phyloP scores from a whole-genome alignment of 1,139 yeast species.

The Debaryomyces sp. region DNA sequence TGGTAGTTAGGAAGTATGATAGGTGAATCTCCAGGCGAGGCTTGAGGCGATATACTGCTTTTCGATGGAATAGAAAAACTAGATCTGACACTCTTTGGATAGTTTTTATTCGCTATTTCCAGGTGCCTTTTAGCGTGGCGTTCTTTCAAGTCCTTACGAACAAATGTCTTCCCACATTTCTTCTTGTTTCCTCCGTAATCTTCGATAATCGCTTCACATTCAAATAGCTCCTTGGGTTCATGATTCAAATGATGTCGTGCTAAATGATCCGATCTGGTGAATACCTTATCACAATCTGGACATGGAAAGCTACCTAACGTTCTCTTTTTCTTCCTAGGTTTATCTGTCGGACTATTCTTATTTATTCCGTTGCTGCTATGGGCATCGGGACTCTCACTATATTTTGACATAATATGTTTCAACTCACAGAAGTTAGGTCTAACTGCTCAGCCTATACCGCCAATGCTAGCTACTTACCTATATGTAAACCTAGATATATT shows the following conservation, averaged over 20 bases:
- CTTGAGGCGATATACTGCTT: conserved; percentile 13
- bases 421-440: background rate
- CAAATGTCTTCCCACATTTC: conserved; percentile 38
- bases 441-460: background rate
- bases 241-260: conserved; percentile 48
- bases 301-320: conserved; percentile 14
- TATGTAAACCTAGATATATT: background rate
- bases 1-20: conserved; percentile 1
- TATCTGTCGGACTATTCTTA: background rate
- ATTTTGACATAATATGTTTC: conserved; percentile 2
- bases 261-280: conserved; percentile 45
- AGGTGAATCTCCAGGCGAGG: conserved; percentile 11
- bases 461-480: background rate
- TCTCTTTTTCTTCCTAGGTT: conserved; percentile 13
- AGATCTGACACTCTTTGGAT: background rate
- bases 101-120: background rate
- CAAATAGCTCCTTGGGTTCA: conserved; percentile 31
- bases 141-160: conserved; percentile 39
- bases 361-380: background rate
- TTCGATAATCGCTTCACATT: conserved; percentile 34
- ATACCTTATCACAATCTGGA: conserved; percentile 40
- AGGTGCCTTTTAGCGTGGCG: conserved; percentile 35
- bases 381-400: conserved; percentile 2
- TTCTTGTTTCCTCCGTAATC: conserved; percentile 21
- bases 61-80: conserved; percentile 1